Evolutionary conservation across 2,329 filamentous ascomycete genomes (phyloP).

Genomic region (Paradendryphiella salina): DNA sequence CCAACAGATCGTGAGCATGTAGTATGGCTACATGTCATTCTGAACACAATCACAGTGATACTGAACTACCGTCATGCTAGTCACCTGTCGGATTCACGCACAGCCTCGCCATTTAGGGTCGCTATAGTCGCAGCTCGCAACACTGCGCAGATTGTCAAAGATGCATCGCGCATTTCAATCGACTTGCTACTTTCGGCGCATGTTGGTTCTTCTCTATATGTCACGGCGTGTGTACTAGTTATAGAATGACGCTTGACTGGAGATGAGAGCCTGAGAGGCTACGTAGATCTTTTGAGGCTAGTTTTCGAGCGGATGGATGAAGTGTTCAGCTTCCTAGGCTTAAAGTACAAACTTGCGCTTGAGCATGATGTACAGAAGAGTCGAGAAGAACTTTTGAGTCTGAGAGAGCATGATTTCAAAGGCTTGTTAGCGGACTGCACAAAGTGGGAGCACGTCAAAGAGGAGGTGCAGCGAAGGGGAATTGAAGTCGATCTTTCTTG

Average conservation of each 20-base stretch:
- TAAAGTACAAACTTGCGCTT: constrained; percentile 36
- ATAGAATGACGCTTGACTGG: constrained; percentile 34
- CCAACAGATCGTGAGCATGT: constrained; percentile 24
- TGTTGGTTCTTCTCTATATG: constrained; percentile 28
- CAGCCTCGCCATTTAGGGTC: constrained; percentile 13
- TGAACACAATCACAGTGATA: constrained; percentile 32
- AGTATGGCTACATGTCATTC: constrained; percentile 32
- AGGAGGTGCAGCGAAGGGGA: constrained; percentile 20
- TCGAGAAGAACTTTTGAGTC: constrained; percentile 13
- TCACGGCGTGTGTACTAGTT: constrained; percentile 30
- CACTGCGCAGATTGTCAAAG: constrained; percentile 33
- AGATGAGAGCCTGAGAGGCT: constrained; percentile 26
- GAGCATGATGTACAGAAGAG: constrained; percentile 26
- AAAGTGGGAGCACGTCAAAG: constrained; percentile 25
- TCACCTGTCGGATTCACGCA: neutral
- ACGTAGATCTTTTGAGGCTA: constrained; percentile 32
- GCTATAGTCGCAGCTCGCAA: constrained; percentile 33
- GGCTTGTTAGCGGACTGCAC: constrained; percentile 37
- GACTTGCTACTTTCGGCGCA: constrained; percentile 34
- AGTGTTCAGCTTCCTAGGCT: constrained; percentile 28
- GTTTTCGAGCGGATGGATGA: constrained; percentile 39
- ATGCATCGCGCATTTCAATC: constrained; percentile 31
- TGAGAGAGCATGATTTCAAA: constrained; percentile 28
- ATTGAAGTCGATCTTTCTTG: constrained; percentile 14
- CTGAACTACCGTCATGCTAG: constrained; percentile 27